These are phyloP conservation scores for Aurinia saxatilis DNA, from an alignment of 345 rosid species.

Conservation along the genomic window DNA sequence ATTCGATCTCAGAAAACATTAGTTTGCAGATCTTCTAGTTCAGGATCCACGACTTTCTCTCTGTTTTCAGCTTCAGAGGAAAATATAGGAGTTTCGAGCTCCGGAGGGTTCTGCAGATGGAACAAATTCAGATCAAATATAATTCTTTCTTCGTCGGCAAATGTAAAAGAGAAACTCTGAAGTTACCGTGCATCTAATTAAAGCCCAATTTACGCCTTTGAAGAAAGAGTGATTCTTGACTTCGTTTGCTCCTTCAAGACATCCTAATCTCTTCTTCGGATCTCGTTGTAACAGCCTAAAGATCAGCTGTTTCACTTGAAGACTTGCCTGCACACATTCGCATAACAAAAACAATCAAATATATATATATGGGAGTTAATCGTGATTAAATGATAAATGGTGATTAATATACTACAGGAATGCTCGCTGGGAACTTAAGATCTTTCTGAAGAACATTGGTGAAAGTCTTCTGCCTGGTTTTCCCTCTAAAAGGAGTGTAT, in stretches of 20 bases:
- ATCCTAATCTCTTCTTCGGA: conserved; percentile 76
- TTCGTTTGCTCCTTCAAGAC: conserved; percentile 78
- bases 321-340: conserved; percentile 58
- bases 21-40: conserved; percentile 58
- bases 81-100: conserved; percentile 58
- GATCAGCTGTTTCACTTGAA: conserved; percentile 71
- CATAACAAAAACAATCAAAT: neutral
- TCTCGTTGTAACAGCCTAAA: conserved; percentile 71
- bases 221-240: conserved; percentile 80
- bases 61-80: conserved; percentile 36
- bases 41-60: conserved; percentile 49
- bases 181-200: conserved; percentile 80
- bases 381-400: neutral
- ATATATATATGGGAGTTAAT: neutral
- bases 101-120: conserved; percentile 57
- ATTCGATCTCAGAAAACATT: conserved; percentile 53
- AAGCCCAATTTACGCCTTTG: conserved; percentile 78
- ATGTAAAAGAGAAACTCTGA: conserved; percentile 4
- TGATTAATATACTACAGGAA: conserved; percentile 40
- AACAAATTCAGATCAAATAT: neutral
- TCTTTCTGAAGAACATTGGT: conserved; percentile 82
- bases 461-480: conserved; percentile 90
- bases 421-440: conserved; percentile 68
- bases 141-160: neutral
- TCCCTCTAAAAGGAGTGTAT: conserved; percentile 94